A percentile compares a stretch with the other conserved stretches of the same genome.
These are phyloP conservation scores for Raffaelea albimanens DNA, from an alignment of 2,329 filamentous ascomycete species.

Conservation along the genomic window DNA sequence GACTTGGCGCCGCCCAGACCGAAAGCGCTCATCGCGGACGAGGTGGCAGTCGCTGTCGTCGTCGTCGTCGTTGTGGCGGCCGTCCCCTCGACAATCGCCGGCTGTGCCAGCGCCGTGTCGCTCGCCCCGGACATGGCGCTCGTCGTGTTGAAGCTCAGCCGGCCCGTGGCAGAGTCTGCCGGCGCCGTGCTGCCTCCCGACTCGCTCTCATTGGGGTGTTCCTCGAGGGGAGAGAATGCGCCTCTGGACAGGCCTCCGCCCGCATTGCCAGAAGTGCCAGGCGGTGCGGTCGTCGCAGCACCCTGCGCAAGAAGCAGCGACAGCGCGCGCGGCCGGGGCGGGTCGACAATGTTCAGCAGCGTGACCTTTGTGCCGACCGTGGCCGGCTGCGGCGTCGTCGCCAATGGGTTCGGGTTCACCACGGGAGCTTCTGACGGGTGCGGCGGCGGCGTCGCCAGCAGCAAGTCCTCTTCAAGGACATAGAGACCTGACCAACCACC, in stretches of 20 bases:
- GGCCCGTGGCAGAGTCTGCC: constrained; percentile 9
- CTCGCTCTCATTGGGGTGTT: constrained; percentile 12
- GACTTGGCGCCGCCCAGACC: constrained; percentile 42
- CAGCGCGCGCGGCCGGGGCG: constrained; percentile 41
- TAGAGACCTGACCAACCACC: constrained; percentile 60
- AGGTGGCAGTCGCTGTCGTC: constrained; percentile 17
- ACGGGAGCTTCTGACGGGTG: constrained; percentile 89
- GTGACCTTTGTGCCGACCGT: constrained; percentile 79
- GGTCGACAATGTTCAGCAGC: constrained; percentile 61
- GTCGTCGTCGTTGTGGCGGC: constrained; percentile 23
- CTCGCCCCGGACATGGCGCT: constrained; percentile 10
- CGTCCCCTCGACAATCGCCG: constrained; percentile 16
- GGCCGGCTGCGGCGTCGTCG: constrained; percentile 75
- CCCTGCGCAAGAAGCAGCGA: constrained; percentile 39
- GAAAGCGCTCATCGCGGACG: constrained; percentile 43
- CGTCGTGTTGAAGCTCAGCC: constrained; percentile 12
- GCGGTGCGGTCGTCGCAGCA: constrained; percentile 29
- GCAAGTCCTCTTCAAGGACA: constrained; percentile 78
- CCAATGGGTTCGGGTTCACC: constrained; percentile 81
- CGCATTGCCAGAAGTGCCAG: constrained; percentile 8
- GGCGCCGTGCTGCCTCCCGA: background rate
- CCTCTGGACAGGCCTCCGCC: no score
- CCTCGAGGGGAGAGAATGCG: constrained; percentile 8
- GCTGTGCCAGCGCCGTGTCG: constrained; percentile 19
- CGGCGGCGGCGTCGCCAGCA: constrained; percentile 86